Evolutionary conservation across 495 filamentous ascomycete genomes (phyloP).

Genomic region (Aspergillus homomorphus): DNA sequence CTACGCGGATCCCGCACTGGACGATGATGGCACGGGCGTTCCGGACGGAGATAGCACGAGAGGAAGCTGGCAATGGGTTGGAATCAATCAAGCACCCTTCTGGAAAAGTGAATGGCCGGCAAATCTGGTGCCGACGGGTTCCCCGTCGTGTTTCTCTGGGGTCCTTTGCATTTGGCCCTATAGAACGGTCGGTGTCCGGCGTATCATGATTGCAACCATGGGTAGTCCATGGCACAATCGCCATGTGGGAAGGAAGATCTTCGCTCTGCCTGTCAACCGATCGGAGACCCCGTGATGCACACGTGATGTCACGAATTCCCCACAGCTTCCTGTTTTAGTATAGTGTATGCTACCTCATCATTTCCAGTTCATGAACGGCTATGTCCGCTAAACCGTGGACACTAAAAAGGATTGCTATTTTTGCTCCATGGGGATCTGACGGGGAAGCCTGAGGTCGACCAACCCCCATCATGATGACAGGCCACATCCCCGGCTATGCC

Average conservation of each 20-base stretch:
- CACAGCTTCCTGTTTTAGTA: not conserved
- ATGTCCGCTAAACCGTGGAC: not conserved
- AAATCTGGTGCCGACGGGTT: not conserved
- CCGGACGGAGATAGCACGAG: too few relatives aligned
- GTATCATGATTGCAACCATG: not conserved
- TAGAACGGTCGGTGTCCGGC: slow-evolving; percentile 2
- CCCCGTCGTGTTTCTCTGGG: not conserved
- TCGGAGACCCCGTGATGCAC: not conserved
- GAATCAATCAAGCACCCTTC: not conserved
- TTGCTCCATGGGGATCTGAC: not conserved
- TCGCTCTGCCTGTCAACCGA: slow-evolving; percentile 1
- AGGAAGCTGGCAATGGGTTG: too few relatives aligned
- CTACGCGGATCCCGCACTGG: too few relatives aligned
- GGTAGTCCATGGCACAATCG: not conserved
- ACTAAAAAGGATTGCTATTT: slow-evolving; percentile 1
- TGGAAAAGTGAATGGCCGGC: not conserved
- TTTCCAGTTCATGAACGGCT: not conserved
- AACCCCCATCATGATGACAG: not conserved
- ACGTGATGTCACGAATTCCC: slow-evolving; percentile 14
- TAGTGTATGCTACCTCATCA: slow-evolving; percentile 1
- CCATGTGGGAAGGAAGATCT: slow-evolving; percentile 5
- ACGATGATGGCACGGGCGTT: too few relatives aligned
- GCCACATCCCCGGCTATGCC: not conserved
- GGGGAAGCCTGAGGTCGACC: not conserved
- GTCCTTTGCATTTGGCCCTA: slow-evolving; percentile 3